Base-by-base conservation (phyloP, 306 rosid genomes). In the Cucurbita ficifolia region DNA sequence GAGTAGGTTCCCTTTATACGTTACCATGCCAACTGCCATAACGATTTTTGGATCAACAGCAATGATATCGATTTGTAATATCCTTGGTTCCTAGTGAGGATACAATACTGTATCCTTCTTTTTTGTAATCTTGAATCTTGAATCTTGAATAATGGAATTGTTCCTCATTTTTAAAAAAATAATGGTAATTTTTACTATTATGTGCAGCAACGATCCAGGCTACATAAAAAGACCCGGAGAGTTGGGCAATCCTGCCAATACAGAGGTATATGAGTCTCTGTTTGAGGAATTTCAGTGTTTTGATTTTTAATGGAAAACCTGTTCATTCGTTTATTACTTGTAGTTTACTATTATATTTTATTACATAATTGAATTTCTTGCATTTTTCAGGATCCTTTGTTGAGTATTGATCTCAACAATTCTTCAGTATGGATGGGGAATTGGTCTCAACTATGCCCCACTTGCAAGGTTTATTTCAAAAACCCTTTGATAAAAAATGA, bases 381-480 rank as follows among this genome's bases (percentile, higher is more conserved):
- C 69, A 54, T 63, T 79, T 65, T 83, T 76, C 88, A 94, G 98
- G 98, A 90, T 80, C 91, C 87, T 53, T 82, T 91, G 70, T 84
- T 87, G 86, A 86, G 87, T 75, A 90, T 94, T 76, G 96, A 90
- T 76, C 77, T 86, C 79, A 87, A 87, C 83, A 83, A 75, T 67
- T 85, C 97, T 76, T 77, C 94, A 36, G 87, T 85, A 59, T 94
- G 95, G 98, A 76, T 56, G 56, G 98, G 98, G 79, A 90, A 94
- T 79, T 94, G 98, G 98, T 94, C 98, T 80, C 98, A 94, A 80
- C 89, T 94, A 75, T 90, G 98, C 72, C 98, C 97, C 63, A 89
- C 98, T 72, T 90, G 98, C 96, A 94, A 90, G 98, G 97, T 94
- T 82, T 75, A 54, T 73, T 71, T 55, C 70, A 36, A 77, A 76